Base-by-base conservation (phyloP, 208 protist genomes). In the Crithidia mellificae region DNA sequence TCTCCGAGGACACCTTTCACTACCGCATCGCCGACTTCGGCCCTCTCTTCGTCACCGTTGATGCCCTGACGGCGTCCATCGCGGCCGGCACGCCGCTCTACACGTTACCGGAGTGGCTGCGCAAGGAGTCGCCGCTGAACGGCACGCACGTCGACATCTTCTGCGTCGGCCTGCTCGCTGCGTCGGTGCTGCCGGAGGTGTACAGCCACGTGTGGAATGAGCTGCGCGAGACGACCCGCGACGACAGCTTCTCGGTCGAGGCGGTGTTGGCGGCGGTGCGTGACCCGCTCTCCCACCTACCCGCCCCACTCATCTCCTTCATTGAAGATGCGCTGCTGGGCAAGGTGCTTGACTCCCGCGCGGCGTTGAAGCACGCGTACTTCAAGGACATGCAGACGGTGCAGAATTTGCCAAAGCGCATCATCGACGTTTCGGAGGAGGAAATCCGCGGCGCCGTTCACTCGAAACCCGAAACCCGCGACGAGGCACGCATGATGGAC, bases 11-110 rank as follows among this genome's bases (percentile, higher is more conserved):
- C 11, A 64, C 52, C 14, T 65, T 74, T 11, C 49, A 56, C 49
- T 95, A 87, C 68, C 64, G 77, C 27, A 43, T 95, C 11, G 57
- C 86, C 46, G 90, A 95, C 67, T 95, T 84, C 68, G 90, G 90
- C 12, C 83, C 84, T 0, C 46, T 91, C 12, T 95, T 92, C 69
- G 64, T 85, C 27, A 85, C 80, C 0, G 67, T 69, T 36, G 75
- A 88, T 14, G 83, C 91, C 24, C 62, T 87, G 27, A 39, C 69
- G n/a, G 55, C 75, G 32, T 69, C 68, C 32, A 53, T 72, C 14
- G 58, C 56, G n/a, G 53, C 47, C 36, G 77, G 61, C 9, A 56
- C 25, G 25, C 75, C 77, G 6, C 77, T 81, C 41, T 90, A 90
- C 74, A 50, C 51, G 15, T 63, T 92, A 20, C 90, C 90, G 25